Evolutionary conservation across 2,329 filamentous ascomycete species (phyloP), one percentile per base, ranked within the genome.

Genomic region (Aureobasidium subglaciale): DNA sequence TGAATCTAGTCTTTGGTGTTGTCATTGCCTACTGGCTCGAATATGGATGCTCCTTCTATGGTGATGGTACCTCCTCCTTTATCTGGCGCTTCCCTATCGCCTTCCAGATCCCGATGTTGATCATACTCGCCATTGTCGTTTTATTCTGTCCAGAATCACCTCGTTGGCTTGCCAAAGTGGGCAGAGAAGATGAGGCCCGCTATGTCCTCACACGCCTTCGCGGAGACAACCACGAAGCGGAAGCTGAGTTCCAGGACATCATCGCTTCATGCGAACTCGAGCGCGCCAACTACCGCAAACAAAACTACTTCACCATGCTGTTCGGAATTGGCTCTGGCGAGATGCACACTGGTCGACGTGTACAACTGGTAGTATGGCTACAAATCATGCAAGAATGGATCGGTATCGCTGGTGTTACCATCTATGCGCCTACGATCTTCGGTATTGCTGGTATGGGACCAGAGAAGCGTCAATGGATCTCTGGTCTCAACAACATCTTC

Each of bases 131-230:
- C 53, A 63, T 61, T 0, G 65, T 74, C 1, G 77, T 86, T 25
- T 83, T 81, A 77, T 81, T 85, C 69, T 83, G 87, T 67, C 86
- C 85, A 0, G 86, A 89, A 60, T 85, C 82, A 0, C 85, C 84
- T 0, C 75, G 85, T 1, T 86, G 81, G 78, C 76, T 88, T 0
- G 78, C 81, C 59, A 87, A 87, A 60, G 79, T 78, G 5, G 84
- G 83, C 0, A 78, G 84, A 0, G 75, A 84, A 30, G 78, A 87
- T 0, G 86, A 89, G 65, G 85, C 84, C 0, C 78, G 78, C 10
- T 86, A 81, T 59, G 79, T 89, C 45, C 75, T 89, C 0, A 61
- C 61, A 2, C 75, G 83, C 10, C 75, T 89, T 0, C 82, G 85
- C 35, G 34, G 34, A 10, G n/a, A 37, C 15, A 85, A 85, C 1